Base-by-base conservation (phyloP, 2,329 filamentous ascomycete genomes). In the Blumeria hordei region DNA sequence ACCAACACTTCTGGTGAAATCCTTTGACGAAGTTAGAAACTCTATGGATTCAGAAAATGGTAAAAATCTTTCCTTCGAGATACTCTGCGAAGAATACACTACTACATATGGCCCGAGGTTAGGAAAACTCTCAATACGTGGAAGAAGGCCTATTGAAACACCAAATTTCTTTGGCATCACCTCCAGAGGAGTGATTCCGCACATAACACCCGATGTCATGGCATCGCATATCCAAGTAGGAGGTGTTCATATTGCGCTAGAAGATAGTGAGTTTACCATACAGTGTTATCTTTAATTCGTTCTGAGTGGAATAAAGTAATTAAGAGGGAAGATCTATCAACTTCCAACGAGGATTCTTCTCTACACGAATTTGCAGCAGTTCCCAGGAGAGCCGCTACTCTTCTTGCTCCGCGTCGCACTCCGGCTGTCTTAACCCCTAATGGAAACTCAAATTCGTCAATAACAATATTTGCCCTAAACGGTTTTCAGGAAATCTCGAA, bases 201-300 rank as follows among this genome's bases (percentile, higher is more conserved):
- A 98, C 69, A 69, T 98, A 59, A 85, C 88, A 3, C 88, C 88
- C 41, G 92, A 98, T 70, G 83, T 83, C 58, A 72, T 92, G 60
- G 67, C 69, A 43, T 80, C 78, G 55, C 72, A 83, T 62, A 80
- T 81, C 0, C 66, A 74, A 5, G 72, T 93, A 57, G 71, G 72
- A 33, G 84, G 83, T 32, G 73, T 85, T 3, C 94, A 94, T 65
- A 72, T 92, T 63, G 85, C 83, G 0, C 70, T 96, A 33, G 92
- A 98, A 72, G 92, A 98, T 68, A 96, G 92, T 95, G 74, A 68
- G 84, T 68, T 12, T n/a, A 28, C 21, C 21, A 28, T 28, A 28
- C 21, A 28, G 21, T 28, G 21, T 28, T 28, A 28, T 28, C 21
- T 28, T 28, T 28, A 28, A 28, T 28, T 28, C 21, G 21, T 28